Evolutionary conservation across 768 basidiomycete genomes (phyloP).

Genomic region (Cystofilobasidium macerans): DNA sequence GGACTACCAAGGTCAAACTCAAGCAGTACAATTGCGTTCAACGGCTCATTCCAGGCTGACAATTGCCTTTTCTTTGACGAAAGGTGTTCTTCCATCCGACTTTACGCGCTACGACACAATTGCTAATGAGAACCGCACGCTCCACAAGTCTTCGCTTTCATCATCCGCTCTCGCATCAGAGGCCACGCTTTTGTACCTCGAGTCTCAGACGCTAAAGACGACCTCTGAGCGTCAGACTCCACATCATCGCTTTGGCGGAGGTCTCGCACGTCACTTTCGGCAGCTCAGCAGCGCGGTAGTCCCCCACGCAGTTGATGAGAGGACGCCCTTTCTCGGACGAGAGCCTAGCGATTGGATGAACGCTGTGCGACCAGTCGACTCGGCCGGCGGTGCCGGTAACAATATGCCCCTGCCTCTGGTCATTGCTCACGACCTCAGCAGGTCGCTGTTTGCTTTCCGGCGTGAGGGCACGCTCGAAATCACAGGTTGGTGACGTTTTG

Average conservation of each 20-base stretch:
- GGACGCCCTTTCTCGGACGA: conserved; percentile 34
- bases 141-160: conserved; percentile 3
- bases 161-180: neutral
- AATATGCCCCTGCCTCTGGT: conserved; percentile 75
- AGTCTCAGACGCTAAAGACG: neutral
- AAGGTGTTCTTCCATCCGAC: conserved; percentile 53
- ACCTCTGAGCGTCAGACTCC: too few species aligned
- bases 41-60: neutral
- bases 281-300: neutral
- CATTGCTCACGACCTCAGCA: conserved; percentile 68
- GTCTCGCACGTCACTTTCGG: neutral
- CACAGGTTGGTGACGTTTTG: conserved; percentile 55
- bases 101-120: conserved; percentile 43
- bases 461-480: conserved; percentile 74
- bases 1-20: conserved; percentile 1
- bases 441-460: conserved; percentile 59
- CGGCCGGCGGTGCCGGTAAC: conserved; percentile 49
- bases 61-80: conserved; percentile 6
- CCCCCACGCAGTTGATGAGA: conserved; percentile 19
- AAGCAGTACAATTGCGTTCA: neutral
- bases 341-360: conserved; percentile 30
- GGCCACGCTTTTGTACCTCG: neutral
- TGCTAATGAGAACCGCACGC: neutral
- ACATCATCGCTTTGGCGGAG: too few species aligned
- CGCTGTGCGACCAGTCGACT: neutral